Evolutionary conservation across 2,329 filamentous ascomycete genomes (phyloP).

Genomic region (Cordyceps cicadae): DNA sequence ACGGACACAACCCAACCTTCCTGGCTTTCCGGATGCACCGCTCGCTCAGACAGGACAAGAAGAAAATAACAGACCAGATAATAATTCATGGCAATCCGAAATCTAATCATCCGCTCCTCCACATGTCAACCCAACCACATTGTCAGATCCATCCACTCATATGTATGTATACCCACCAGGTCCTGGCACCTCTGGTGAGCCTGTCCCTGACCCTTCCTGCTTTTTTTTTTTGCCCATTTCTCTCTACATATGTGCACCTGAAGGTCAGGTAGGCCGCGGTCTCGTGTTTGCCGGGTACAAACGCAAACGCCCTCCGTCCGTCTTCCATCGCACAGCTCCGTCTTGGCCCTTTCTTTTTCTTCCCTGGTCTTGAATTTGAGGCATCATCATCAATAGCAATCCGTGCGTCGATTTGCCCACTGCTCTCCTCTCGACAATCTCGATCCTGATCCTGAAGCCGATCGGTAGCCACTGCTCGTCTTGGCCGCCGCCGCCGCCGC

Average conservation of each 20-base stretch:
- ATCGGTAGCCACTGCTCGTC: no score
- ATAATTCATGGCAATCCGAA: neutral
- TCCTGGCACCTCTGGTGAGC: neutral
- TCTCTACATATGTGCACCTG: neutral
- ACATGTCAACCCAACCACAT: neutral
- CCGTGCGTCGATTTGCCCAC: no score
- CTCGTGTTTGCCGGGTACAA: neutral
- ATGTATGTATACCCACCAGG: neutral
- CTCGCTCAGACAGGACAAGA: neutral
- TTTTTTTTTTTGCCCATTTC: neutral
- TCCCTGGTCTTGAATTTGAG: neutral
- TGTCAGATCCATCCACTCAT: neutral
- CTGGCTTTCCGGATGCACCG: neutral
- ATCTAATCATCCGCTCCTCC: neutral
- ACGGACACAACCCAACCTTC: neutral
- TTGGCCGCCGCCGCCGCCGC: no score
- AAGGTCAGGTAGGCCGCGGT: neutral
- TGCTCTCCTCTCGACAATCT: no score
- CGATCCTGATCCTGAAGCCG: no score
- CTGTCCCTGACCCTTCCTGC: neutral
- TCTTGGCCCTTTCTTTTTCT: neutral
- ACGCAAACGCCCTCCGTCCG: neutral
- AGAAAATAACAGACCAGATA: neutral
- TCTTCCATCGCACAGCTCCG: neutral
- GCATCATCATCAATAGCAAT: neutral